Evolutionary conservation across 345 rosid genomes (phyloP).

Genomic region (Xanthoceras sorbifolium): DNA sequence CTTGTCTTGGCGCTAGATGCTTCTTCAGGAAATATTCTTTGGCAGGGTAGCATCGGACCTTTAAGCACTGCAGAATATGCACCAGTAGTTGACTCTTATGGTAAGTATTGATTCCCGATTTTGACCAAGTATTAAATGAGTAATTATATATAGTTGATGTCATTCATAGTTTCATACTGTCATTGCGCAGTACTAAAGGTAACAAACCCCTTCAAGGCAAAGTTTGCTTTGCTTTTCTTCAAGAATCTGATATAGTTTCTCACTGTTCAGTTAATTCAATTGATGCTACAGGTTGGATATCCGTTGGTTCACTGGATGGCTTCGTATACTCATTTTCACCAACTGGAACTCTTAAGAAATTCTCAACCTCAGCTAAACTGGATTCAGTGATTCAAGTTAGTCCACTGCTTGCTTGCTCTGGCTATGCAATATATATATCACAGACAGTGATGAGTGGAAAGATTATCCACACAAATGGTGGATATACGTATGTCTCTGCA

Average conservation of each 20-base stretch:
- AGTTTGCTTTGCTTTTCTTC: too few species aligned
- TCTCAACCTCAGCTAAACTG: constrained; percentile 33
- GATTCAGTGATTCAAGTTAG: constrained; percentile 60
- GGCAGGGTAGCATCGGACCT: constrained; percentile 75
- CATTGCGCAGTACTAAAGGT: background rate
- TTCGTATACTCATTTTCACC: constrained; percentile 77
- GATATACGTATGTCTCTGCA: constrained; percentile 51
- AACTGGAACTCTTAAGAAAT: constrained; percentile 57
- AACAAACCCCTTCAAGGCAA: too few species aligned
- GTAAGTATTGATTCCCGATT: constrained; percentile 28
- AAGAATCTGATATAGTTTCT: background rate
- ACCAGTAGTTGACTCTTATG: constrained; percentile 70
- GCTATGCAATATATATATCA: constrained; percentile 63
- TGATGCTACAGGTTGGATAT: constrained; percentile 62
- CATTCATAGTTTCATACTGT: too few species aligned
- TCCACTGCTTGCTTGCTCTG: constrained; percentile 74
- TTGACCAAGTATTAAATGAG: background rate
- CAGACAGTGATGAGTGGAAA: constrained; percentile 68
- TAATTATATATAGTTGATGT: background rate
- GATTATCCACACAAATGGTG: constrained; percentile 36
- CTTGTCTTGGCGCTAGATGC: constrained; percentile 63
- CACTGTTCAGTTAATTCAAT: background rate
- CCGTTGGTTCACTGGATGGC: constrained; percentile 86
- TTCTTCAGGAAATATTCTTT: constrained; percentile 61
- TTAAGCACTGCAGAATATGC: constrained; percentile 42